These are phyloP conservation scores for Orbilia brochopaga DNA, from an alignment of 2,329 filamentous ascomycete species.

Conservation along the genomic window DNA sequence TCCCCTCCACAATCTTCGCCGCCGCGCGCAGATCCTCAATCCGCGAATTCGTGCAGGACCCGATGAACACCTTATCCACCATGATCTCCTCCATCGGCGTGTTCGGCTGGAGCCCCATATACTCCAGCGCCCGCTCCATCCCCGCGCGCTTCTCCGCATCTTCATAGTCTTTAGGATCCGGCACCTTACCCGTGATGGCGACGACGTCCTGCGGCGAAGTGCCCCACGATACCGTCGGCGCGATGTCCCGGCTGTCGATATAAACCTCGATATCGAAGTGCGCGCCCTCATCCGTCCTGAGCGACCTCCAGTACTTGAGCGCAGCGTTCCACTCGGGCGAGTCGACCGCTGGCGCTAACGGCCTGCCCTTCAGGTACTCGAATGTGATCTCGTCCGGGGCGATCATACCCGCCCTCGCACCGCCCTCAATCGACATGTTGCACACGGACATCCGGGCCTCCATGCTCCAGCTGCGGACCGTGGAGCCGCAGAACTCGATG, in stretches of 20 bases:
- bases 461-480: slow-evolving; percentile 87
- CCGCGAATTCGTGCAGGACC: slow-evolving; percentile 94
- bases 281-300: slow-evolving; percentile 84
- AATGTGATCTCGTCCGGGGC: slow-evolving; percentile 93
- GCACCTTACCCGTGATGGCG: slow-evolving; percentile 90
- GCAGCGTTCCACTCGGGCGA: slow-evolving; percentile 90
- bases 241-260: slow-evolving; percentile 90
- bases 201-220: slow-evolving; percentile 95
- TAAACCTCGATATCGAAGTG: slow-evolving; percentile 88
- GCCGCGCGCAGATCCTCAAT: slow-evolving; percentile 94
- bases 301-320: slow-evolving; percentile 81
- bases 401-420: slow-evolving; percentile 94
- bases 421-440: slow-evolving; percentile 98
- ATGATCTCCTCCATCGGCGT: slow-evolving; percentile 90
- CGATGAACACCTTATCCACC: slow-evolving; percentile 96
- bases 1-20: slow-evolving; percentile 82
- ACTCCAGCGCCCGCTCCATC: slow-evolving; percentile 82
- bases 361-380: slow-evolving; percentile 89
- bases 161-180: slow-evolving; percentile 84
- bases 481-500: slow-evolving; percentile 96
- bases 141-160: slow-evolving; percentile 79
- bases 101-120: slow-evolving; percentile 90
- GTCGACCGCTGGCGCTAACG: slow-evolving; percentile 82
- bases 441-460: slow-evolving; percentile 99
- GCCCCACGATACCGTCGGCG: slow-evolving; percentile 94